Evolutionary conservation across 139 green algal genomes (phyloP).

Genomic region (Chlorella ohadii): DNA sequence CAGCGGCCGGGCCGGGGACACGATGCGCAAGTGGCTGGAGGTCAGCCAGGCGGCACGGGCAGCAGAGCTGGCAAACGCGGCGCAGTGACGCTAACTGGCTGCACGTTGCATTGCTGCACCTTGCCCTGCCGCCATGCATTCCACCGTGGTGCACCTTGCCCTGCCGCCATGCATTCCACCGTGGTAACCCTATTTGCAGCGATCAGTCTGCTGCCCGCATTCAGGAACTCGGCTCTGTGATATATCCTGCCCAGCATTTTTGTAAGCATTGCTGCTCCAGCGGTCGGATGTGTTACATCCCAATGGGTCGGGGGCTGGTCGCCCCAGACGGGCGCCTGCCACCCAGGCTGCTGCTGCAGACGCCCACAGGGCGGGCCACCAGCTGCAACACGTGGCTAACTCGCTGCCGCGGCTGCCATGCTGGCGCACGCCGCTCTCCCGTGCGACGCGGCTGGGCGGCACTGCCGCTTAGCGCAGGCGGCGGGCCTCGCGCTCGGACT

Average conservation of each 20-base stretch:
- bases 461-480: slow-evolving; percentile 82
- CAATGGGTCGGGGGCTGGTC: neutral
- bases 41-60: slow-evolving; percentile 42
- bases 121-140: no score
- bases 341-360: neutral
- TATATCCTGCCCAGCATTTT: neutral
- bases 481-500: slow-evolving; percentile 98
- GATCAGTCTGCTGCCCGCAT: no score
- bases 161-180: no score
- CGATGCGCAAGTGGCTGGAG: slow-evolving; percentile 63
- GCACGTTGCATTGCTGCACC: no score
- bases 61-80: slow-evolving; percentile 4
- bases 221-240: neutral
- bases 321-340: neutral
- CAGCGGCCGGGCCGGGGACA: slow-evolving; percentile 58
- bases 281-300: slow-evolving; percentile 1
- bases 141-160: no score
- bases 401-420: neutral
- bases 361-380: neutral
- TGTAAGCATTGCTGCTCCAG: neutral
- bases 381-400: neutral
- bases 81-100: no score
- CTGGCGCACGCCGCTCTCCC: neutral
- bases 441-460: neutral
- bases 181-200: no score